Evolutionary conservation across 164 flowering plant genomes (phyloP).

Genomic region (Liriodendron chinense): DNA sequence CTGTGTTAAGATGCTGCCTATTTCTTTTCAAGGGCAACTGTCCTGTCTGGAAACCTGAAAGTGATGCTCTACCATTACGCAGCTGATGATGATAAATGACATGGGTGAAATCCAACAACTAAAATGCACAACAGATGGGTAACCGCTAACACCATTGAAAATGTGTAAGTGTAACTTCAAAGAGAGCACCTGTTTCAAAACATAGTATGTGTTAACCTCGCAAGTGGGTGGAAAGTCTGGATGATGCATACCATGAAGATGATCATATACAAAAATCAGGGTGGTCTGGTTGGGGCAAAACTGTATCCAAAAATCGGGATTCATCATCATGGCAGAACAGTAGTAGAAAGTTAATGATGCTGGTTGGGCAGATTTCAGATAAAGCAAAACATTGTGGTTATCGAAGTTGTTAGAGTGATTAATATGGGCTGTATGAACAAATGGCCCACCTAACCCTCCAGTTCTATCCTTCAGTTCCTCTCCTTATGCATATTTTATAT

Average conservation of each 20-base stretch:
- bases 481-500: too few relatives aligned
- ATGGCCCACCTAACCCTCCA: too few relatives aligned
- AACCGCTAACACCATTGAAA: not conserved
- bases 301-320: too few relatives aligned
- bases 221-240: not conserved
- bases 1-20: not conserved
- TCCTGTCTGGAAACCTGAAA: conserved; percentile 20
- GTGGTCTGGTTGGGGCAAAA: not conserved
- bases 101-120: not conserved
- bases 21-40: conserved; percentile 5
- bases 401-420: too few relatives aligned
- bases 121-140: not conserved
- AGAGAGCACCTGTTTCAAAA: not conserved
- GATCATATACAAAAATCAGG: not conserved
- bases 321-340: too few relatives aligned
- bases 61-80: not conserved
- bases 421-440: too few relatives aligned
- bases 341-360: too few relatives aligned
- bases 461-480: too few relatives aligned
- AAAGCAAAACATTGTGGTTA: too few relatives aligned
- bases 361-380: too few relatives aligned
- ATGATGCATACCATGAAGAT: not conserved
- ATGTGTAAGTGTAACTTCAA: not conserved
- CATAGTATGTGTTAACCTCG: not conserved
- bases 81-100: not conserved